Evolutionary conservation across 2,329 filamentous ascomycete species (phyloP).

Genomic region (Diaporthe longicolla): DNA sequence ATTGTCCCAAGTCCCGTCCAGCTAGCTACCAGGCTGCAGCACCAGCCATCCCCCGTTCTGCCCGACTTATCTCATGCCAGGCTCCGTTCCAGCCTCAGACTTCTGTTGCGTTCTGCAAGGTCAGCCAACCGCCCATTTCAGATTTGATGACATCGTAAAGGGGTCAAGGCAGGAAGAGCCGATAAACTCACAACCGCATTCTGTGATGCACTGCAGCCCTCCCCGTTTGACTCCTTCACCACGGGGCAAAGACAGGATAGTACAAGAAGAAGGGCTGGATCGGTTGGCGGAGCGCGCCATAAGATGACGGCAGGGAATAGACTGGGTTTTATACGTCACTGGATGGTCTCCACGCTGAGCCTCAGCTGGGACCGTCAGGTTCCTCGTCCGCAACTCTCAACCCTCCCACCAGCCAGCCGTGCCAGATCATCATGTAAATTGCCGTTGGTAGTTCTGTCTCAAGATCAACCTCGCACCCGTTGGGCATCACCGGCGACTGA

Average conservation of each 20-base stretch:
- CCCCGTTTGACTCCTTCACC: neutral
- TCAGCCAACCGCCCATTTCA: neutral
- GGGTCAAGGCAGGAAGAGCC: neutral
- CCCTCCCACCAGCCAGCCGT: neutral
- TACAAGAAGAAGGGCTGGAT: neutral
- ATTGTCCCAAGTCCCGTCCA: too few relatives aligned
- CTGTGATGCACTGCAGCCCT: neutral
- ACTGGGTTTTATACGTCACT: too few relatives aligned
- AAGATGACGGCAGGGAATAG: neutral
- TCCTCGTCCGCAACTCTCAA: neutral
- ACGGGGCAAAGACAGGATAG: neutral
- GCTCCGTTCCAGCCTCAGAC: neutral
- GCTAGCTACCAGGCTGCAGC: too few relatives aligned
- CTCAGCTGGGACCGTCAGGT: neutral
- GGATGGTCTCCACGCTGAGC: neutral
- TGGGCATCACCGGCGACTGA: too few relatives aligned
- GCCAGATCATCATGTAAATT: neutral
- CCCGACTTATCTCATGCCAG: neutral
- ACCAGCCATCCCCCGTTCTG: neutral
- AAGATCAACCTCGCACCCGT: too few relatives aligned
- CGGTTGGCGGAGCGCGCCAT: neutral
- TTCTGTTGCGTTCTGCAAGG: too few relatives aligned
- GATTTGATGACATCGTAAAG: too few relatives aligned
- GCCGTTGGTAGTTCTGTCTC: too few relatives aligned
- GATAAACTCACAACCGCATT: neutral